Evolutionary conservation across 768 basidiomycete species (phyloP).

Genomic region (Hygrocybe punicea): DNA sequence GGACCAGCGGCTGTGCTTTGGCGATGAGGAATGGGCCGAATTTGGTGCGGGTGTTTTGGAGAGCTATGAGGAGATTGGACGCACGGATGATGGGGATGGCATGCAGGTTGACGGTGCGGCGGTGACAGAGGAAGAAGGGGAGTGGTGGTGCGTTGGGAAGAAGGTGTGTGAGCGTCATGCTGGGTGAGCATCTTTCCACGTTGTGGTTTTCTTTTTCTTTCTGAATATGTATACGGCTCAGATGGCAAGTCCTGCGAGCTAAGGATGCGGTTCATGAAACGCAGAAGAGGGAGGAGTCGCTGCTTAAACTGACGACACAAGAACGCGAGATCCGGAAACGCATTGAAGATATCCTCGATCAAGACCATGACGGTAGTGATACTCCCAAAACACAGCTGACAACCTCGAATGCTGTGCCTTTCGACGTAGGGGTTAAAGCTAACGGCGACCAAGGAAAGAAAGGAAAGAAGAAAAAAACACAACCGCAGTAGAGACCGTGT

Average conservation of each 20-base stretch:
- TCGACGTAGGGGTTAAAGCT: slow-evolving; percentile 46
- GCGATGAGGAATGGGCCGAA: slow-evolving; percentile 75
- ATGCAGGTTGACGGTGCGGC: slow-evolving; percentile 43
- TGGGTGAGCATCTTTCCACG: slow-evolving; percentile 47
- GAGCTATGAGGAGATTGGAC: slow-evolving; percentile 54
- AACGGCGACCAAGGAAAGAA: slow-evolving; percentile 50
- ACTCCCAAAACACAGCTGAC: slow-evolving; percentile 34
- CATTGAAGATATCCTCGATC: slow-evolving; percentile 68
- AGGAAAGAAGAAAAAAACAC: slow-evolving; percentile 55
- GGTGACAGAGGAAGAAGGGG: slow-evolving; percentile 46
- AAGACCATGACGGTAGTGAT: slow-evolving; percentile 35
- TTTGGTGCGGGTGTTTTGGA: slow-evolving; percentile 65
- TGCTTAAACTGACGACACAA: slow-evolving; percentile 63
- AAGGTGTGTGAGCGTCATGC: slow-evolving; percentile 75
- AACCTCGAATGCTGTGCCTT: slow-evolving; percentile 36
- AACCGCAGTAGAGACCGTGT: slow-evolving; percentile 18
- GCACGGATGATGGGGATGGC: slow-evolving; percentile 38
- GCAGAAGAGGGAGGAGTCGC: slow-evolving; percentile 66
- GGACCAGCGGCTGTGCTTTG: slow-evolving; percentile 81
- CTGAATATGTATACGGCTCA: slow-evolving; percentile 22
- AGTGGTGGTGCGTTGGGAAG: slow-evolving; percentile 80
- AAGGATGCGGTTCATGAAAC: slow-evolving; percentile 74
- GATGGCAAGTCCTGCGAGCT: slow-evolving; percentile 76
- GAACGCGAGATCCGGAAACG: slow-evolving; percentile 76
- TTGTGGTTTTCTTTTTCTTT: neutral